Base-by-base conservation (phyloP, 805 yeast genomes). In the Sporopachydermia quercuum region DNA sequence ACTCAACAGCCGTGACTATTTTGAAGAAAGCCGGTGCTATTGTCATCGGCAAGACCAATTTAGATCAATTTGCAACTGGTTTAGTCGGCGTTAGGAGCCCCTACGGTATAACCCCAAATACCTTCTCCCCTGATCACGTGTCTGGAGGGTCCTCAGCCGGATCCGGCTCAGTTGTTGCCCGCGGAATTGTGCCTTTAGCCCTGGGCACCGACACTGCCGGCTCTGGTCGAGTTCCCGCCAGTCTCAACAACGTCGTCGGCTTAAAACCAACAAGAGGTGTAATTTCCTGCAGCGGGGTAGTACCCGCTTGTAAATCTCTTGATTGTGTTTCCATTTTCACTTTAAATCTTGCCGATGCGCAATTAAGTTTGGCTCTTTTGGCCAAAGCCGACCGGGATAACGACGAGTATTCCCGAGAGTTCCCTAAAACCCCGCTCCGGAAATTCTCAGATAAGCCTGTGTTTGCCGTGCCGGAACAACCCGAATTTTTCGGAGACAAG, bases 121-220 rank as follows among this genome's bases (percentile, higher is more conserved):
- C 89, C 1, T 85, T 89, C 58, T 66, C 79, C 48, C 62, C 66
- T 38, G 65, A 74, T 37, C 86, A 86, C 54, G 96, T 89, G 14
- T 73, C 86, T 41, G 98, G 98, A 39, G 98, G 98, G 19, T 85
- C 96, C 2, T 79, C 93, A 33, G 86, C 96, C 1, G 98, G 98
- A 8, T 84, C 95, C n/a, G 93, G 95, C 4, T 76, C 78, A 11
- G 87, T 78, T 16, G 96, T 86, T 15, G 89, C 86, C 15, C 70
- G 86, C 48, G 97, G 97, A 43, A 65, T 77, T 37, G 96, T 84
- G 14, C 96, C 97, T 23, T 52, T 89, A 38, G 70, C 96, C 1
- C 66, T 89, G 49, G 96, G 96, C 30, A 91, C 97, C 4, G 98
- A 89, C 56, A 89, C 98, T 30, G 98, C 98, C 5, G 98, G 98